Base-by-base conservation (phyloP, 2,329 filamentous ascomycete species). In the Trichothecium sympodiale region DNA sequence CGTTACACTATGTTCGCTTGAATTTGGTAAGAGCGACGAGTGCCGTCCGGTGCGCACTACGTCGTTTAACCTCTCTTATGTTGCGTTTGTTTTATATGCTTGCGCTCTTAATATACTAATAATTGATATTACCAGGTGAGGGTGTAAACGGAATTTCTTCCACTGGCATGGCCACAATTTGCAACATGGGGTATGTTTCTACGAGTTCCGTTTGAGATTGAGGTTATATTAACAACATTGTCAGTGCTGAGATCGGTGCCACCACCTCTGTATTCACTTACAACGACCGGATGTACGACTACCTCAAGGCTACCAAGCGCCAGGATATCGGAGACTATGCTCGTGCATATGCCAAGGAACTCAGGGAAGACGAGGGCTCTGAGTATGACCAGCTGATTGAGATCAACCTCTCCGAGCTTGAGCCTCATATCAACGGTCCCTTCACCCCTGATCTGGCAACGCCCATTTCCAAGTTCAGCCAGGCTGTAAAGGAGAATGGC, bases 381-480 rank as follows among this genome's bases (percentile, higher is more conserved):
- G 80, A 96, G 64, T 98, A 96, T 62, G 91, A 98, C 62, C 75
- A 96, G 66, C 64, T 95, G 48, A 86, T 96, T 53, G 89, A 95
- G 67, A 85, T 98, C 66, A 89, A 98, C 71, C 77, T 98, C 37
- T 82, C 77, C 40, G 83, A 89, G 64, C 81, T 98, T 33, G 91
- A 98, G 71, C 91, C 91, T 47, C 86, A 96, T 61, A 87, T 98
- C 70, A 98, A 98, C 71, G 91, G 91, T 47, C 91, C 91, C 46
- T 96, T 96, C 77, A 98, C 91, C 18, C 91, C 91, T 42, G 91
- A 98, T 77, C 73, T 98, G 65, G 88, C 87, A 38, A 96, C 91
- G 7, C 91, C 91, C 35, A 93, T 98, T 60, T 94, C 86, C 66
- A 91, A 95, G 71, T 94, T 96, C 70, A 86, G 83, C 65, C 81